Evolutionary conservation across 768 basidiomycete genomes (phyloP).

Genomic region (Mrakia hoshinonis): DNA sequence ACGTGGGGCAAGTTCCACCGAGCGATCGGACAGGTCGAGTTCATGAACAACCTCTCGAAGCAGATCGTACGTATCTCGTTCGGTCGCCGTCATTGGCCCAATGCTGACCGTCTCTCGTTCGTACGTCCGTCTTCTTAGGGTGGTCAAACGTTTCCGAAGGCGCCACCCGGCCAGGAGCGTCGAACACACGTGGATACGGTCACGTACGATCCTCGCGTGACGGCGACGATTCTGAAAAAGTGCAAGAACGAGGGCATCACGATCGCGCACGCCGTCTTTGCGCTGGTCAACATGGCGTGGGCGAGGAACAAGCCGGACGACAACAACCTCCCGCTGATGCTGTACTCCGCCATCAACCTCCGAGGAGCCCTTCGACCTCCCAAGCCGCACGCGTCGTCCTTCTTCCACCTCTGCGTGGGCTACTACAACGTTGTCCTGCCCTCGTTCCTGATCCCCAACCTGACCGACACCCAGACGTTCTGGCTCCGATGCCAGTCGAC

Average conservation of each 20-base stretch:
- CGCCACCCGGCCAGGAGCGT: slow-evolving; percentile 21
- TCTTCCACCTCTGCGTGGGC: slow-evolving; percentile 72
- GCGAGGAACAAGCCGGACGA: slow-evolving; percentile 44
- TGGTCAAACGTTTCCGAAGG: slow-evolving; percentile 61
- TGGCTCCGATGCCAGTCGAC: slow-evolving; percentile 67
- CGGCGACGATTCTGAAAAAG: slow-evolving; percentile 55
- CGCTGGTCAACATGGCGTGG: slow-evolving; percentile 69
- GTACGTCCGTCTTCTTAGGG: slow-evolving; percentile 45
- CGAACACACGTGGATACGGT: slow-evolving; percentile 63
- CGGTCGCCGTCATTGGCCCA: neutral
- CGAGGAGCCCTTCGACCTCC: slow-evolving; percentile 48
- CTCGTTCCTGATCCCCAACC: slow-evolving; percentile 51
- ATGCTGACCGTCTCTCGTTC: neutral
- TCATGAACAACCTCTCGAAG: slow-evolving; percentile 49
- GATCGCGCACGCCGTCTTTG: slow-evolving; percentile 65
- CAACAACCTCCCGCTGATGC: slow-evolving; percentile 45
- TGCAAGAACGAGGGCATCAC: slow-evolving; percentile 67
- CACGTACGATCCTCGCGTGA: slow-evolving; percentile 51
- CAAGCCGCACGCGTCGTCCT: slow-evolving; percentile 47
- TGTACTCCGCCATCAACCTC: slow-evolving; percentile 78
- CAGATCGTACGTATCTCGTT: slow-evolving; percentile 47
- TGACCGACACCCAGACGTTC: slow-evolving; percentile 45
- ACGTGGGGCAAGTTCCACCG: slow-evolving; percentile 44
- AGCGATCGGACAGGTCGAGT: slow-evolving; percentile 52
- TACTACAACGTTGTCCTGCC: slow-evolving; percentile 78